Evolutionary conservation across 371 early-diverging fungal species (phyloP).

Genomic region (Apophysomyces sp.): DNA sequence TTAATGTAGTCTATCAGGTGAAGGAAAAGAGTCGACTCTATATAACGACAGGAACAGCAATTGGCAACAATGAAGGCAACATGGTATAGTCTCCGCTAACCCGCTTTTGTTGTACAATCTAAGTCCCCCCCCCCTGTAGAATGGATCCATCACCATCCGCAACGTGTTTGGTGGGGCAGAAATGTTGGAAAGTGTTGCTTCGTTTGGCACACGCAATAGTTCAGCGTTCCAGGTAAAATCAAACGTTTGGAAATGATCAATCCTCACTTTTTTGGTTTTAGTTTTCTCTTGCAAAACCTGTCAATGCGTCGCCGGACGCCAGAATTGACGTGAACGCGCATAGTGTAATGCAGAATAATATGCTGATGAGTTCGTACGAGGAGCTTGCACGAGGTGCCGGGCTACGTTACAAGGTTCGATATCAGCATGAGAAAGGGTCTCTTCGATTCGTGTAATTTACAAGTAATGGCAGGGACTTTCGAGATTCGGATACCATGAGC

Average conservation of each 20-base stretch:
- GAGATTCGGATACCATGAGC: constrained; percentile 66
- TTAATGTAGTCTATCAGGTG: constrained; percentile 71
- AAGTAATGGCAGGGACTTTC: constrained; percentile 36
- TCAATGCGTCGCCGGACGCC: constrained; percentile 47
- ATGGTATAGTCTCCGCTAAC: constrained; percentile 55
- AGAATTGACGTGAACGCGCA: constrained; percentile 47
- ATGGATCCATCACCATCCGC: constrained; percentile 64
- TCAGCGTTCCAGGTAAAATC: constrained; percentile 66
- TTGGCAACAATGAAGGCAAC: constrained; percentile 81
- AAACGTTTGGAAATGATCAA: background rate
- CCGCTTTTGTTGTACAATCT: background rate
- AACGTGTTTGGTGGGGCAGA: constrained; percentile 89
- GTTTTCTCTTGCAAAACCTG: constrained; percentile 42
- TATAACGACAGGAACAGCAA: constrained; percentile 80
- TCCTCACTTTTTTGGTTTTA: constrained; percentile 5
- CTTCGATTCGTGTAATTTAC: background rate
- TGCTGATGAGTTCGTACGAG: constrained; percentile 39
- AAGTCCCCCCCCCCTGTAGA: constrained; percentile 18
- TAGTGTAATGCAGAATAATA: constrained; percentile 46
- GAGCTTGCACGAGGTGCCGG: constrained; percentile 44
- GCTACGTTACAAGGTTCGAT: constrained; percentile 33
- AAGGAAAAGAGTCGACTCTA: constrained; percentile 69
- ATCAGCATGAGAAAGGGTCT: background rate
- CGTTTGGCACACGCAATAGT: constrained; percentile 72
- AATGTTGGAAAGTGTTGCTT: constrained; percentile 64